phyloP scores from a whole-genome alignment of 768 basidiomycete genomes.

The Hygrocybe punicea region DNA sequence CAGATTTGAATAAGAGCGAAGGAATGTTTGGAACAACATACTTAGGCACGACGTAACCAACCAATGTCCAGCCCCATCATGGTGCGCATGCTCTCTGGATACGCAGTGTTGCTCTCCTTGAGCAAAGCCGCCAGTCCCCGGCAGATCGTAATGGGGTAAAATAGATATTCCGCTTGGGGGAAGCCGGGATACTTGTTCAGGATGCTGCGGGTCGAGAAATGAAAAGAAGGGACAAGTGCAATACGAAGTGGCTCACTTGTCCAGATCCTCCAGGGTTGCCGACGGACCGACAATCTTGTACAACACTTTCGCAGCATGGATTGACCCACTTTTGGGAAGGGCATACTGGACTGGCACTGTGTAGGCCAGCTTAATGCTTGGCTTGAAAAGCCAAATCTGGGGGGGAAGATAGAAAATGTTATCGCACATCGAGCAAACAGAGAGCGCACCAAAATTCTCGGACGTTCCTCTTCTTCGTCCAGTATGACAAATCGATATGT shows the following conservation, averaged over 20 bases:
- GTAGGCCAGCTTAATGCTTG: slow-evolving; percentile 77
- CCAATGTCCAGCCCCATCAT: slow-evolving; percentile 85
- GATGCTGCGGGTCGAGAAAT: slow-evolving; percentile 37
- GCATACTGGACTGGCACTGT: slow-evolving; percentile 50
- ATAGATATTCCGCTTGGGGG: slow-evolving; percentile 83
- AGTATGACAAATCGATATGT: slow-evolving; percentile 86
- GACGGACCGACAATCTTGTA: slow-evolving; percentile 73
- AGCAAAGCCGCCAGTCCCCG: slow-evolving; percentile 64
- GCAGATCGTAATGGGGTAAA: slow-evolving; percentile 78
- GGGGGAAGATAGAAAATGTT: background rate
- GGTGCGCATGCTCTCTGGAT: slow-evolving; percentile 68
- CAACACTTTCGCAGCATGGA: slow-evolving; percentile 77
- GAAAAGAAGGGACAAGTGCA: background rate
- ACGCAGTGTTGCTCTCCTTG: slow-evolving; percentile 71
- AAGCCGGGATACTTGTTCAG: slow-evolving; percentile 75
- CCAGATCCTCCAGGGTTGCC: slow-evolving; percentile 50
- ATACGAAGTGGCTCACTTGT: slow-evolving; percentile 39
- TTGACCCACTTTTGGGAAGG: slow-evolving; percentile 58
- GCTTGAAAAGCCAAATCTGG: slow-evolving; percentile 95
- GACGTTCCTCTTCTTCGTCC: slow-evolving; percentile 82
- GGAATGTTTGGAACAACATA: too few species aligned
- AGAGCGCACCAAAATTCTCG: slow-evolving; percentile 68
- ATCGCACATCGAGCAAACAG: background rate
- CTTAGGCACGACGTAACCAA: slow-evolving; percentile 48
- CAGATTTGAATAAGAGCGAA: too few species aligned